phyloP scores from a whole-genome alignment of 192 early-diverging fungal species.

The Pilaira anomala region DNA sequence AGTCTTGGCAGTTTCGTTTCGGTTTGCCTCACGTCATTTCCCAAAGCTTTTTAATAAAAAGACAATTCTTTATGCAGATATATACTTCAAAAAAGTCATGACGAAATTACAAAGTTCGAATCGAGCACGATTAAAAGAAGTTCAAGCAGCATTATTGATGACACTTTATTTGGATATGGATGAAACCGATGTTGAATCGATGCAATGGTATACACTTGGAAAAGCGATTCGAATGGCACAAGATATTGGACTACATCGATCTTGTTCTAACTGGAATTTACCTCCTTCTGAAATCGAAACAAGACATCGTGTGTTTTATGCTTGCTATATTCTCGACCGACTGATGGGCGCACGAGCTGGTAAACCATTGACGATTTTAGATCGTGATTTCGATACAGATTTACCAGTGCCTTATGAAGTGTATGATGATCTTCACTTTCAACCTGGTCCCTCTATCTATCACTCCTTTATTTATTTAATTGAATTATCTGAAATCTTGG shows the following conservation, averaged over 20 bases:
- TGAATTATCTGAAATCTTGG: conserved; percentile 49
- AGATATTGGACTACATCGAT: conserved; percentile 57
- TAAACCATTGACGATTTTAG: conserved; percentile 49
- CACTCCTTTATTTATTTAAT: conserved; percentile 45
- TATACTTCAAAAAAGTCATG: conserved; percentile 25
- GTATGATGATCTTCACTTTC: conserved; percentile 21
- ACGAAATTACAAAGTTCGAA: conserved; percentile 8
- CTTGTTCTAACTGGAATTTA: conserved; percentile 47
- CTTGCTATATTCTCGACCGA: conserved; percentile 33
- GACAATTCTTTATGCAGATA: not conserved
- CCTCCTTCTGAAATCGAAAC: conserved; percentile 50
- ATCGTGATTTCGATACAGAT: conserved; percentile 36
- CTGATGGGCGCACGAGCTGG: conserved; percentile 46
- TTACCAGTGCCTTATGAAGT: conserved; percentile 32
- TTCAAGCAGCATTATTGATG: conserved; percentile 32
- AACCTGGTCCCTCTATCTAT: conserved; percentile 16
- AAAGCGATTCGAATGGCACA: conserved; percentile 57
- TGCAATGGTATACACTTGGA: conserved; percentile 39
- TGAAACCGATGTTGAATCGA: conserved; percentile 21
- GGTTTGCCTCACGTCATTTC: conserved; percentile 18
- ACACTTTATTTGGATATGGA: conserved; percentile 36
- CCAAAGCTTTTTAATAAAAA: conserved; percentile 8
- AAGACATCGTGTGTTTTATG: conserved; percentile 32
- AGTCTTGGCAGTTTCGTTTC: conserved; percentile 23
- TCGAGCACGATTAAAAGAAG: conserved; percentile 7